These are phyloP conservation scores for Cytospora paraplurivora DNA, from an alignment of 2,329 filamentous ascomycete genomes.

Conservation along the genomic window DNA sequence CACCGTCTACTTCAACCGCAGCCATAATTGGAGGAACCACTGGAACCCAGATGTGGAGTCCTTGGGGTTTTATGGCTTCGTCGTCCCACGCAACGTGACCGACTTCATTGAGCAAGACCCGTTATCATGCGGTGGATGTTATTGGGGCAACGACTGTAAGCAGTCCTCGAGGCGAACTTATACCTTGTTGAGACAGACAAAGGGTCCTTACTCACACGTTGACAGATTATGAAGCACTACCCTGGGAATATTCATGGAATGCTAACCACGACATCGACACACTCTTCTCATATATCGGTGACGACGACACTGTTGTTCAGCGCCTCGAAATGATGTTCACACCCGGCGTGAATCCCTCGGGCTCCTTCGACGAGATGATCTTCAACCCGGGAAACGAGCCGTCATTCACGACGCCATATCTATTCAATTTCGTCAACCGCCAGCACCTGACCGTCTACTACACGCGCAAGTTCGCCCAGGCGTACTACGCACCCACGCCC, in stretches of 20 bases:
- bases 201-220: neutral
- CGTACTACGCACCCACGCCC: slow-evolving; percentile 58
- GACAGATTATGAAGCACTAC: slow-evolving; percentile 57
- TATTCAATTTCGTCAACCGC: slow-evolving; percentile 67
- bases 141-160: slow-evolving; percentile 61
- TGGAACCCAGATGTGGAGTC: slow-evolving; percentile 64
- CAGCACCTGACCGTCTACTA: slow-evolving; percentile 63
- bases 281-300: slow-evolving; percentile 58
- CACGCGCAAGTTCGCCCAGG: slow-evolving; percentile 60
- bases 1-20: slow-evolving; percentile 62
- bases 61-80: slow-evolving; percentile 64
- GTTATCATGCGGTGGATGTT: slow-evolving; percentile 62
- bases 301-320: slow-evolving; percentile 54
- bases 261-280: slow-evolving; percentile 66
- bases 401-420: slow-evolving; percentile 66
- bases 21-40: slow-evolving; percentile 71
- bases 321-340: slow-evolving; percentile 65
- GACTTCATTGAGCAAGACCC: slow-evolving; percentile 59
- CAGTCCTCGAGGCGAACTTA: neutral
- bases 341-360: slow-evolving; percentile 45
- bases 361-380: slow-evolving; percentile 56
- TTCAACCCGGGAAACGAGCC: slow-evolving; percentile 72
- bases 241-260: slow-evolving; percentile 69
- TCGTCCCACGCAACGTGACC: slow-evolving; percentile 59
- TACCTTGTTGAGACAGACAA: neutral